These are phyloP conservation scores for Neopestalotiopsis sp. DNA, from an alignment of 2,329 filamentous ascomycete genomes.

Conservation along the genomic window DNA sequence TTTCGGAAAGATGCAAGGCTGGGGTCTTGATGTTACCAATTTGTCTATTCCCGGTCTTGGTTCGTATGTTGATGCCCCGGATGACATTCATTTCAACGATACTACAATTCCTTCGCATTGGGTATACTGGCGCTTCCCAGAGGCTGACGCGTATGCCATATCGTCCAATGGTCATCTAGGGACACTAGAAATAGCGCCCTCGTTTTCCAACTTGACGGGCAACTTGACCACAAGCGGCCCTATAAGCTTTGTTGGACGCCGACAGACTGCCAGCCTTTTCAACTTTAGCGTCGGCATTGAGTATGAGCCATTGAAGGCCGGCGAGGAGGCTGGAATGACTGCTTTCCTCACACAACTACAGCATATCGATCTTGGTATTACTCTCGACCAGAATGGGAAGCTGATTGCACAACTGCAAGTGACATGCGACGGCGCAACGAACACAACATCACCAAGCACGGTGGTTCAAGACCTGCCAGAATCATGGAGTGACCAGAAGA, in stretches of 20 bases:
- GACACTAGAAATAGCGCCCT: slow-evolving; percentile 35
- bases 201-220: slow-evolving; percentile 34
- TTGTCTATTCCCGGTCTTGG: slow-evolving; percentile 22
- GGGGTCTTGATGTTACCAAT: slow-evolving; percentile 41
- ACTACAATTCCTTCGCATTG: slow-evolving; percentile 34
- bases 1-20: slow-evolving; percentile 46
- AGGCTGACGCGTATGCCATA: slow-evolving; percentile 29
- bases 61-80: slow-evolving; percentile 31
- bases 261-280: slow-evolving; percentile 40
- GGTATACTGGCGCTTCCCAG: slow-evolving; percentile 40
- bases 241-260: slow-evolving; percentile 37
- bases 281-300: slow-evolving; percentile 36
- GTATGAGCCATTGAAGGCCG: slow-evolving; percentile 30
- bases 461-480: background rate
- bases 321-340: slow-evolving; percentile 39
- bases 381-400: background rate
- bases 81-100: slow-evolving; percentile 29
- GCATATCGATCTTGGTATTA: slow-evolving; percentile 39
- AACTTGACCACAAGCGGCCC: slow-evolving; percentile 31
- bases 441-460: background rate
- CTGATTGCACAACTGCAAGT: background rate
- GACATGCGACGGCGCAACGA: background rate
- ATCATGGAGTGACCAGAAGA: too few relatives aligned
- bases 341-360: slow-evolving; percentile 40
- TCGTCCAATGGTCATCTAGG: slow-evolving; percentile 1